phyloP scores from a whole-genome alignment of 208 protist species.

The Acanthamoeba triangularis region DNA sequence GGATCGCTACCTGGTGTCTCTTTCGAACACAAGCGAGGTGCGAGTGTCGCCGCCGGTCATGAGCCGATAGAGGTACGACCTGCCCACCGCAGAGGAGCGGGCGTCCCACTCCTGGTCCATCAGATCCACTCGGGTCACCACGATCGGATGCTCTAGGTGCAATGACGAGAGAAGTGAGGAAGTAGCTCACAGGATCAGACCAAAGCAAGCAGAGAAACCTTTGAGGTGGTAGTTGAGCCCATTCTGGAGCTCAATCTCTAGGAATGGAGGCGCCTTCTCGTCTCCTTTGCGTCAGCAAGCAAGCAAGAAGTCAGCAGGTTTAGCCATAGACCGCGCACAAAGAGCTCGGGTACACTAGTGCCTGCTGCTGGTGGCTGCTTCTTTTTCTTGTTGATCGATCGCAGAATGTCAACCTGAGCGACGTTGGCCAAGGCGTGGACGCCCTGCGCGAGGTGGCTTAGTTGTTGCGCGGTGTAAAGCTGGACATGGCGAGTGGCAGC shows the following conservation, averaged over 20 bases:
- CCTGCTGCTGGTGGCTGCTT: neutral
- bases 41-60: neutral
- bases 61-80: slow-evolving; percentile 31
- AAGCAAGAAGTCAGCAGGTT: neutral
- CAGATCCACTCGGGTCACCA: slow-evolving; percentile 3
- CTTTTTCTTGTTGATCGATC: neutral
- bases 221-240: slow-evolving; percentile 26
- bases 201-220: neutral
- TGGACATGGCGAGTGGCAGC: neutral
- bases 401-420: slow-evolving; percentile 10
- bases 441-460: neutral
- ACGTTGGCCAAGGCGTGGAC: slow-evolving; percentile 40
- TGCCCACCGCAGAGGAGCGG: neutral
- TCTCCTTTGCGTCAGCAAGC: neutral
- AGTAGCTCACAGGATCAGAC: neutral
- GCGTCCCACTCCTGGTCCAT: slow-evolving; percentile 7
- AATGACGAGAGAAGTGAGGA: neutral
- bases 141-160: slow-evolving; percentile 42
- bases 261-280: neutral
- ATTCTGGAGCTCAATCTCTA: slow-evolving; percentile 8
- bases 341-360: neutral
- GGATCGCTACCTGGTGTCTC: neutral
- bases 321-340: neutral
- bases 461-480: neutral
- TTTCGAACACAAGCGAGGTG: slow-evolving; percentile 10